phyloP scores from a whole-genome alignment of 192 early-diverging fungal genomes.

The Rhizoclosmatium sp. region DNA sequence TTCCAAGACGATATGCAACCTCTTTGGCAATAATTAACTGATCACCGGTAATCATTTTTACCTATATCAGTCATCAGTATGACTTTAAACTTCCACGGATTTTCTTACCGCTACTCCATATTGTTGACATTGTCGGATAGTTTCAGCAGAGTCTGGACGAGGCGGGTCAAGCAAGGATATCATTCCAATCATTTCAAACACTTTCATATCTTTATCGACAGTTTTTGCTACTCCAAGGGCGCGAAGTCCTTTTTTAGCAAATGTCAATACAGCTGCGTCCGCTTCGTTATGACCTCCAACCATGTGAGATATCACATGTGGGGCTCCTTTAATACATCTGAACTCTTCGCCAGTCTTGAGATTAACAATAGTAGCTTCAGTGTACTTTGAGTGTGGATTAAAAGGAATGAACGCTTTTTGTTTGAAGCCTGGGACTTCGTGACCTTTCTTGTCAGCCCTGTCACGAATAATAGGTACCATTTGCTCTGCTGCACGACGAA shows the following conservation, averaged over 20 bases:
- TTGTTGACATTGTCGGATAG: conserved; percentile 79
- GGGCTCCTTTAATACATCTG: conserved; percentile 91
- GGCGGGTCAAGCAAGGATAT: conserved; percentile 92
- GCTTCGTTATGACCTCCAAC: conserved; percentile 75
- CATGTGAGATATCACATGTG: conserved; percentile 86
- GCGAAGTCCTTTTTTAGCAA: conserved; percentile 87
- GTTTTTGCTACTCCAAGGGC: conserved; percentile 90
- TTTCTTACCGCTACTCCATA: conserved; percentile 87
- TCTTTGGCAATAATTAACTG: conserved; percentile 95
- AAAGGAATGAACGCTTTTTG: conserved; percentile 87
- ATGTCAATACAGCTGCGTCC: conserved; percentile 77
- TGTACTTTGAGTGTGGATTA: conserved; percentile 90
- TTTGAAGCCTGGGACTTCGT: conserved; percentile 85
- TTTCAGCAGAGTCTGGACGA: conserved; percentile 87
- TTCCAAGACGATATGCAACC: conserved; percentile 87
- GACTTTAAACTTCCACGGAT: too few relatives aligned
- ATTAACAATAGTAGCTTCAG: conserved; percentile 83
- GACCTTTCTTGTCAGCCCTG: conserved; percentile 52
- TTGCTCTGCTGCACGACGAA: conserved; percentile 81
- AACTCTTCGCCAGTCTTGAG: conserved; percentile 75
- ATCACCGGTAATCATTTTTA: conserved; percentile 98
- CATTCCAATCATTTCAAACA: conserved; percentile 81
- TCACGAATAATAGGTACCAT: conserved; percentile 73
- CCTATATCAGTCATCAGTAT: conserved; percentile 43
- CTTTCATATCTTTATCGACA: conserved; percentile 65